Percentiles rank a stretch among this genome's conserved stretches.
Evolutionary conservation across 1,139 yeast species (phyloP).

Genomic region (Geotrichum carabidarum): DNA sequence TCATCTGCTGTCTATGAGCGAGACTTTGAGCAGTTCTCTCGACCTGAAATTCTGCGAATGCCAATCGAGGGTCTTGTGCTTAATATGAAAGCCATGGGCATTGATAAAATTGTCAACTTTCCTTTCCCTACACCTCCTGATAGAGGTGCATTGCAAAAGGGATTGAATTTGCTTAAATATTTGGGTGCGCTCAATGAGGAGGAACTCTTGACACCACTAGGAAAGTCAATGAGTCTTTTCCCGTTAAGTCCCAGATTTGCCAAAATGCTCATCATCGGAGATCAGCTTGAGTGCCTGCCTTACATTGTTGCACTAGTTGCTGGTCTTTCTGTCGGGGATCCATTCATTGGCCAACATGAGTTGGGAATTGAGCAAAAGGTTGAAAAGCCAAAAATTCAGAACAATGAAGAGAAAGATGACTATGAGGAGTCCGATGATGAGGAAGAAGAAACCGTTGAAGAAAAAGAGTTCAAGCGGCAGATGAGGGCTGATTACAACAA

Average conservation of each 20-base stretch:
- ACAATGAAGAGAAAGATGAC: constrained; percentile 24
- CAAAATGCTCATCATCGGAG: constrained; percentile 81
- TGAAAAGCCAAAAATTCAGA: constrained; percentile 26
- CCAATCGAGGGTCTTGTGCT: constrained; percentile 93
- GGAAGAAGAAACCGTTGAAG: constrained; percentile 33
- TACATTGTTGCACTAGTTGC: constrained; percentile 87
- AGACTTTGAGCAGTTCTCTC: constrained; percentile 74
- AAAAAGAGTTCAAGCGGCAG: constrained; percentile 43
- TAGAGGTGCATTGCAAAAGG: constrained; percentile 51
- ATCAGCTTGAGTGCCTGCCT: constrained; percentile 79
- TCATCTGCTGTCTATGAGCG: constrained; percentile 95
- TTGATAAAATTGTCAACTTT: constrained; percentile 80
- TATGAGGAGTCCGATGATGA: constrained; percentile 28
- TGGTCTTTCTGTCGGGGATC: constrained; percentile 90
- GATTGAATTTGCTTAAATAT: constrained; percentile 61
- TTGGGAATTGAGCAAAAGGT: constrained; percentile 45
- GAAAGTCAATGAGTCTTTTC: constrained; percentile 80
- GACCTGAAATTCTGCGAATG: constrained; percentile 89
- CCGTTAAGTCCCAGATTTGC: constrained; percentile 94
- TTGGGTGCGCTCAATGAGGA: constrained; percentile 71
- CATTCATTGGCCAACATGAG: constrained; percentile 71
- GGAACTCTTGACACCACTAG: constrained; percentile 62
- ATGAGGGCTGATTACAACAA: constrained; percentile 49
- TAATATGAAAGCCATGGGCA: constrained; percentile 96
- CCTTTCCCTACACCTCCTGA: constrained; percentile 97